A percentile compares a stretch with the other conserved stretches of the same genome.
Conservation (phyloP, 208 protist species). For the Leishmania turanica region DNA sequence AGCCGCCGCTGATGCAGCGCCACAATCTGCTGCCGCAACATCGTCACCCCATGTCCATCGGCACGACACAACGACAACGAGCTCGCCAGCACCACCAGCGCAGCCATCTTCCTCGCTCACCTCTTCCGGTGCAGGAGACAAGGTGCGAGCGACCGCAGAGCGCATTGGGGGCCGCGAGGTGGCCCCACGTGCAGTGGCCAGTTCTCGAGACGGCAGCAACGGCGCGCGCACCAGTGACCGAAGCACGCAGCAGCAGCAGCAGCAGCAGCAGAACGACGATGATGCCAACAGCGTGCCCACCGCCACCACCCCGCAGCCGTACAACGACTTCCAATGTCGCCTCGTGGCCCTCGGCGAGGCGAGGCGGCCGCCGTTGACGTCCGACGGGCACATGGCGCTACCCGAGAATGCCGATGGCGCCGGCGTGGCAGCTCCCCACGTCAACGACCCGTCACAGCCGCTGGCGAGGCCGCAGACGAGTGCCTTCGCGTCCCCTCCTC, state of each 20-base stretch:
- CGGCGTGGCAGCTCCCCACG: too few species aligned
- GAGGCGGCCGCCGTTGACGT: background rate
- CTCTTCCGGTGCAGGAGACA: background rate
- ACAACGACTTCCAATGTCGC: background rate
- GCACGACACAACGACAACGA: slow-evolving; percentile 6
- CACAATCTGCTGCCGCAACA: background rate
- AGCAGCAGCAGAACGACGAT: background rate
- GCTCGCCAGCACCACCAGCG: background rate
- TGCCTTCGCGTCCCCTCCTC: background rate
- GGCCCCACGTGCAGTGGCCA: background rate
- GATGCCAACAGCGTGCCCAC: background rate
- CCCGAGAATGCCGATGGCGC: background rate
- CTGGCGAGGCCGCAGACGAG: background rate
- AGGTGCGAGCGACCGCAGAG: background rate
- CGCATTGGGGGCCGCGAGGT: background rate
- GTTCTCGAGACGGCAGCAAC: background rate
- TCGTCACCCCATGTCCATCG: background rate
- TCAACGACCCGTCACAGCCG: background rate
- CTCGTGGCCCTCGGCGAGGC: background rate
- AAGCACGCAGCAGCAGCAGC: background rate
- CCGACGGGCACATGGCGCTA: background rate
- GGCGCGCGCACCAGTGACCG: background rate
- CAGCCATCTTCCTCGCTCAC: background rate
- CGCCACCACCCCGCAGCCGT: background rate
- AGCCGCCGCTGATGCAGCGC: background rate